Evolutionary conservation across 1,284 basidiomycete species (phyloP), one percentile per base, ranked within the genome.

Genomic region (Austroboletus olivaceoglutinosus): DNA sequence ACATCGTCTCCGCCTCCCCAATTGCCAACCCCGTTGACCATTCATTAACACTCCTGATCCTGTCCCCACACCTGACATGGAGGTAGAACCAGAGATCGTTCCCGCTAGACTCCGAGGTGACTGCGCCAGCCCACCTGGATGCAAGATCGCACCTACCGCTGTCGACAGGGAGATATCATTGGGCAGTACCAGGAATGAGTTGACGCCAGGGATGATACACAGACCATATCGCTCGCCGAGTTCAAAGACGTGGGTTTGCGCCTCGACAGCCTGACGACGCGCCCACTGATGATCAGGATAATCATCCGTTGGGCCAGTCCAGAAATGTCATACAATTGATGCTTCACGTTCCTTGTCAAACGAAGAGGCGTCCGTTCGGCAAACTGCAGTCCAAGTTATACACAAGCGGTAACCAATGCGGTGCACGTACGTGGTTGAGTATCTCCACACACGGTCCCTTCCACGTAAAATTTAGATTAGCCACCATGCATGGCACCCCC

Each of bases 191-290:
- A 93, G 81, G 79, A 93, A 92, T 41, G 80, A 81, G 64, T 84
- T 89, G 48, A 78, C 73, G 2, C 86, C 86, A 0, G 89, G 90
- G 50, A 91, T 86, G 61, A 91, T 90, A 37, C 89, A 82, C 13
- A 92, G 72, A 3, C 87, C 85, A 61, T 88, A 91, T 0, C 86
- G 81, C 63, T 91, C 89, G 30, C 89, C 89, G 25, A 91, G 78
- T 91, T 91, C 90, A 65, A 89, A 93, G 56, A 94, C 90, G 64
- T 93, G 87, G 68, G 93, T 93, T 69, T 93, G 91, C 22, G 91
- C 91, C 67, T 93, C 92, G 0, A 89, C 89, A 2, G 91, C 90
- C 66, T 93, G 91, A 22, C 91, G 74, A 25, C 85, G 78, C 0
- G 90, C 90, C 91, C 91, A 93, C 54, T 81, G 81, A 10, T 81